phyloP scores from a whole-genome alignment of 441 rosid genomes.

The Macaranga tanarius region DNA sequence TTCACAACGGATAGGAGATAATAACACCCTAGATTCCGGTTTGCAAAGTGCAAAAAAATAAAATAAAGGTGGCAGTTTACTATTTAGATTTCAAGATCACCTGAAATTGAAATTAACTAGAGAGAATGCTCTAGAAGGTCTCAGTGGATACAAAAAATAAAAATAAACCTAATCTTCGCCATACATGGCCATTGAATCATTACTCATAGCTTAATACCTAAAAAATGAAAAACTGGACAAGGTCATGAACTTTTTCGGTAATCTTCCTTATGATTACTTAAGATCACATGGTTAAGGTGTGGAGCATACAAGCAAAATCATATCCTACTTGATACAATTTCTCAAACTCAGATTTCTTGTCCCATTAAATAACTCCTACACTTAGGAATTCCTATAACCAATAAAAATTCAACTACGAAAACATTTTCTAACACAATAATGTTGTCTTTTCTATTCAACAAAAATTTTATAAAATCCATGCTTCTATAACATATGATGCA shows the following conservation, averaged over 20 bases:
- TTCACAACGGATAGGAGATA: not conserved
- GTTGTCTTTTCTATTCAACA: too few relatives aligned
- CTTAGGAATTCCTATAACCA: not conserved
- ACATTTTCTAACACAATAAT: too few relatives aligned
- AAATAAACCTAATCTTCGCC: not conserved
- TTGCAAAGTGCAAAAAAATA: not conserved
- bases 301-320: not conserved
- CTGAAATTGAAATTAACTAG: not conserved
- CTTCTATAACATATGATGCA: not conserved
- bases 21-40: not conserved
- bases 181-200: not conserved
- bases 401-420: not conserved
- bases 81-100: not conserved
- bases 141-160: not conserved
- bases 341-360: not conserved
- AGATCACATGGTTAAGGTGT: too few relatives aligned
- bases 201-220: not conserved
- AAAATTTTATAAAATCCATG: too few relatives aligned
- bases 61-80: not conserved
- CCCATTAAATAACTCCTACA: not conserved
- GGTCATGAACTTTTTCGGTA: too few relatives aligned
- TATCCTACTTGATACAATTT: not conserved
- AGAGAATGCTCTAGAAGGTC: not conserved
- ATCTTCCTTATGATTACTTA: too few relatives aligned
- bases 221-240: not conserved